phyloP scores from a whole-genome alignment of 148 eudicot species.

The Arctostaphylos glauca region DNA sequence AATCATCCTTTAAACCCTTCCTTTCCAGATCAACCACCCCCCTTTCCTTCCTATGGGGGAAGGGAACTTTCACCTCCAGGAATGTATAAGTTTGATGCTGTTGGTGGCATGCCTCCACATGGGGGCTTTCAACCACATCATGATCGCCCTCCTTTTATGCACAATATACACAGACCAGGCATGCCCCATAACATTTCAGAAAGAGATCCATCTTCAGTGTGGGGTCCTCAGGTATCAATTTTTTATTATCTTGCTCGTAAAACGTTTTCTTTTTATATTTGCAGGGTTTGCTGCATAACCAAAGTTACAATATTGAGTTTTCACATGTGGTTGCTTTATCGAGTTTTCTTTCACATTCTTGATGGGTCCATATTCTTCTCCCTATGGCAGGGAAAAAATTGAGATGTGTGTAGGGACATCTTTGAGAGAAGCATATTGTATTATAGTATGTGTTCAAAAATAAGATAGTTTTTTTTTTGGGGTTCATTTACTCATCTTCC shows the following conservation, averaged over 20 bases:
- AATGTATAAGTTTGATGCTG: slow-evolving; percentile 56
- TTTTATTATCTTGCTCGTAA: background rate
- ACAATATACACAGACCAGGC: slow-evolving; percentile 63
- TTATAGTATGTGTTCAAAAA: background rate
- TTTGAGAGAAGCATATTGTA: background rate
- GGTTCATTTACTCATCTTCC: slow-evolving; percentile 5
- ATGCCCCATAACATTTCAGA: slow-evolving; percentile 63
- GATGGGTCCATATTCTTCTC: background rate
- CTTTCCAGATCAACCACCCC: slow-evolving; percentile 61
- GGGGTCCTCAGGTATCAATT: slow-evolving; percentile 78
- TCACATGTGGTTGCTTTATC: background rate
- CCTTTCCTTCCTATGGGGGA: slow-evolving; percentile 55
- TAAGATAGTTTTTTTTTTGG: background rate
- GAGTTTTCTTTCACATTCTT: background rate
- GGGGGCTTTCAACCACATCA: slow-evolving; percentile 69
- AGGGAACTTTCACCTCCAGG: slow-evolving; percentile 73
- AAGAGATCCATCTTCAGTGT: slow-evolving; percentile 44
- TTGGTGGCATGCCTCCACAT: slow-evolving; percentile 57
- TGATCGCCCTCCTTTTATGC: slow-evolving; percentile 68
- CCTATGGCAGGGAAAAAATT: background rate
- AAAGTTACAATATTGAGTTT: background rate
- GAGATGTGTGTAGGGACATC: background rate
- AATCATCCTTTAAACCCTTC: slow-evolving; percentile 43
- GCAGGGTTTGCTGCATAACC: background rate
- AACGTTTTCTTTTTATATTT: background rate